phyloP scores from a whole-genome alignment of 805 yeast species.

The Candida maris region DNA sequence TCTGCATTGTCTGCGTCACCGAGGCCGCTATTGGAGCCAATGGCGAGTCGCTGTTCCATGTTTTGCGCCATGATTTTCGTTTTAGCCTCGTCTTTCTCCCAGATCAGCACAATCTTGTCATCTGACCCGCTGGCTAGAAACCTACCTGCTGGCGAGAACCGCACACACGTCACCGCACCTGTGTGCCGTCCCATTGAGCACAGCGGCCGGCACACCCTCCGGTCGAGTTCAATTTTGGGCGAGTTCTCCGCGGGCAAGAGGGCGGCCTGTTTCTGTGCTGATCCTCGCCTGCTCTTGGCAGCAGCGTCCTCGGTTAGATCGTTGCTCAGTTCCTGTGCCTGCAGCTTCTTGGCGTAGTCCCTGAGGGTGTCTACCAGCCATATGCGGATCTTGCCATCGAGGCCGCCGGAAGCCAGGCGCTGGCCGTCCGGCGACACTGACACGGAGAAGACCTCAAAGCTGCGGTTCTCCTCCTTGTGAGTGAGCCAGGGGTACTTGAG shows the following conservation, averaged over 20 bases:
- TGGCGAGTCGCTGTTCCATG: constrained; percentile 23
- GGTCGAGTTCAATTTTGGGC: constrained; percentile 23
- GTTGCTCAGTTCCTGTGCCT: constrained; percentile 17
- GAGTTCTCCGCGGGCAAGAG: constrained; percentile 1
- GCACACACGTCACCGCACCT: constrained; percentile 92
- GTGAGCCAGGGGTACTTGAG: constrained; percentile 70
- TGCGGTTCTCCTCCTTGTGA: constrained; percentile 73
- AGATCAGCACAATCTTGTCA: constrained; percentile 83
- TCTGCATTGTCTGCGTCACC: constrained; percentile 65
- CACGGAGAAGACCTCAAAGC: constrained; percentile 81
- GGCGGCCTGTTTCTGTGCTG: constrained; percentile 4
- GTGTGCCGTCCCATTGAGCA: constrained; percentile 94
- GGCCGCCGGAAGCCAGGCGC: constrained; percentile 89
- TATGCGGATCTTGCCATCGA: constrained; percentile 86
- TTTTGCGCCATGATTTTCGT: constrained; percentile 37
- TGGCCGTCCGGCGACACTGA: constrained; percentile 78
- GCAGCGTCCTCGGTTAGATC: constrained; percentile 5
- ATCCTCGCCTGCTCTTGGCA: constrained; percentile 11
- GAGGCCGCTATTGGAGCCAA: constrained; percentile 8
- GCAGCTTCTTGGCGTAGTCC: constrained; percentile 33
- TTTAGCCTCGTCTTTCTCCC: constrained; percentile 83
- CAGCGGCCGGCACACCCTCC: constrained; percentile 50
- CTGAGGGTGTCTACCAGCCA: constrained; percentile 69
- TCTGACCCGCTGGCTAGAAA: constrained; percentile 94
- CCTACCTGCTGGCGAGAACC: constrained; percentile 89